Evolutionary conservation across 148 eudicot genomes (phyloP), one percentile per base, ranked within the genome.

Genomic region (Heliosperma pusillum): DNA sequence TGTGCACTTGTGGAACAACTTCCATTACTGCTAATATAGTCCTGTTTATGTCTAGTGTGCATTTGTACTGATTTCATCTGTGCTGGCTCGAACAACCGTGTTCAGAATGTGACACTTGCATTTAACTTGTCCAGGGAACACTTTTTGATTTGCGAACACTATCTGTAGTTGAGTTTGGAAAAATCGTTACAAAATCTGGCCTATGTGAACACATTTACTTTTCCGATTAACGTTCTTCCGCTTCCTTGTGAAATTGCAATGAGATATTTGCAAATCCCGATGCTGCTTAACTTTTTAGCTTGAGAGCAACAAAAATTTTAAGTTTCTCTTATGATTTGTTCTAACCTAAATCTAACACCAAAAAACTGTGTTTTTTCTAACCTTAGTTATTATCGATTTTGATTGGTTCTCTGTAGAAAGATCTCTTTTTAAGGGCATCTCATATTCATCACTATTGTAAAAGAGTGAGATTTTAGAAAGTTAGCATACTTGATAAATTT

Each of bases 121-220:
- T 25, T 33, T 71, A n/a, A 17, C 52, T 33, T 57, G 25, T 70
- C 62, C 27, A 36, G 26, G 25, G 10, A 71, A 19, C 27, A 56
- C 55, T 5, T 8, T 26, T 44, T 25, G 72, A 1, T 25, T 69
- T 5, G 22, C 21, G 9, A 2, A 58, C 25, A 58, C 25, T 7
- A 20, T 58, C 62, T 66, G 42, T 66, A 21, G 70, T 26, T 58
- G 74, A 36, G 26, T 20, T 10, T 27, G 76, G 17, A 17, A 62
- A 6, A 26, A 3, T 74, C 0, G 13, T 2, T 29, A 27, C 22
- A 56, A 58, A 17, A 42, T 25, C 16, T 42, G 27, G 42, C 29
- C 19, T 47, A 24, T 26, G 24, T 67, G 56, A 67, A 12, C 25
- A 62, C 52, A 47, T 50, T 64, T 50, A 36, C 0, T 74, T 47